These are phyloP conservation scores for Cladosporium cucumerinum DNA, from an alignment of 2,329 filamentous ascomycete species.

Conservation along the genomic window DNA sequence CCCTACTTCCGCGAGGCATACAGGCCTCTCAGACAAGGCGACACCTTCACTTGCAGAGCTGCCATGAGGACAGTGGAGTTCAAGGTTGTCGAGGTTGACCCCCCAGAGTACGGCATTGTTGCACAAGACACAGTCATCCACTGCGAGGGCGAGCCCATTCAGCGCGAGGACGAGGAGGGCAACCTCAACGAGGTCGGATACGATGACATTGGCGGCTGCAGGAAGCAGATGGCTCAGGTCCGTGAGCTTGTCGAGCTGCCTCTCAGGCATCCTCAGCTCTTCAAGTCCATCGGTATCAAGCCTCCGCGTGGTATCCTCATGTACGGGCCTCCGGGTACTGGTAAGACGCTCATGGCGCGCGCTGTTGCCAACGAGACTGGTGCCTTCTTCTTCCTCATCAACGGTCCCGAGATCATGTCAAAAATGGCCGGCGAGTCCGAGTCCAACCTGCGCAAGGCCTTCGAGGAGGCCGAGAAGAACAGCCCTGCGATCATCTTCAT, in stretches of 20 bases:
- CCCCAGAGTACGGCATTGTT: conserved; percentile 97
- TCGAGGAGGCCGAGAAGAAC: conserved; percentile 99
- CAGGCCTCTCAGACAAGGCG: conserved; percentile 92
- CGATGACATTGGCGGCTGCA: conserved; percentile 97
- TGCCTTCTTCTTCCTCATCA: conserved; percentile 99
- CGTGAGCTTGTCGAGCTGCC: conserved; percentile 97
- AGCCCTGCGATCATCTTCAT: conserved; percentile 99
- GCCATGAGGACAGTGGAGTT: conserved; percentile 99
- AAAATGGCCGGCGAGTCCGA: conserved; percentile 99
- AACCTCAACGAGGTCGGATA: conserved; percentile 99
- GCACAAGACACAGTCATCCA: conserved; percentile 98
- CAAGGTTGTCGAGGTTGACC: conserved; percentile 98
- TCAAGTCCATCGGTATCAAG: conserved; percentile 99
- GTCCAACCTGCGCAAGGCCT: conserved; percentile 97
- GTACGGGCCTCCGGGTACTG: conserved; percentile 90
- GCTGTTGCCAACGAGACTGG: conserved; percentile 98
- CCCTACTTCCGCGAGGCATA: conserved; percentile 99
- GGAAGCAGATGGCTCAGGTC: conserved; percentile 99
- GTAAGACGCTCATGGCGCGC: conserved; percentile 98
- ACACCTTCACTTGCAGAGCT: conserved; percentile 94
- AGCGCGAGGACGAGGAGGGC: conserved; percentile 98
- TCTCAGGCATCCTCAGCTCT: conserved; percentile 93
- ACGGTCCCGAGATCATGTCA: conserved; percentile 99
- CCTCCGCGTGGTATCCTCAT: conserved; percentile 96
- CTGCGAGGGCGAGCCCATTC: conserved; percentile 94